phyloP scores from a whole-genome alignment of 768 basidiomycete genomes.

The Mrakia frigida region DNA sequence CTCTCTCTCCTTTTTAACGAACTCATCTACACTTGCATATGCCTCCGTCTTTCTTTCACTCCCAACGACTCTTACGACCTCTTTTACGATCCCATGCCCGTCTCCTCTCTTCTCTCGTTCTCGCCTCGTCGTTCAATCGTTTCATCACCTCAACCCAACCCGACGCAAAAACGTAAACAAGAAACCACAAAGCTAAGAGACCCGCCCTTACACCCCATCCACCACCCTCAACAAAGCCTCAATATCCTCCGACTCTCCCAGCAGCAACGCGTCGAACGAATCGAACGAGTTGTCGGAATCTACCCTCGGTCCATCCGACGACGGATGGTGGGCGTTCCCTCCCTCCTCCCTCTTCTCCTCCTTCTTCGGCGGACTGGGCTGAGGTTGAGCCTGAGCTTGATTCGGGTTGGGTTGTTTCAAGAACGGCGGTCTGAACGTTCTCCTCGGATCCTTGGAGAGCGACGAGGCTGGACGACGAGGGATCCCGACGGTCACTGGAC shows the following conservation, averaged over 20 bases:
- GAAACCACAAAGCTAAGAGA: too few species aligned
- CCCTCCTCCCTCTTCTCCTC: not conserved
- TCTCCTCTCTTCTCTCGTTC: not conserved
- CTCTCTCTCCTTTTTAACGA: not conserved
- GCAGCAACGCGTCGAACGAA: conserved; percentile 16
- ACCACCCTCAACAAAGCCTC: conserved; percentile 5
- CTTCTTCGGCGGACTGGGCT: not conserved
- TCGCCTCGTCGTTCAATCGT: too few species aligned
- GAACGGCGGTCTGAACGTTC: not conserved
- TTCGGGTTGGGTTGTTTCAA: not conserved
- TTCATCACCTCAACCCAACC: too few species aligned
- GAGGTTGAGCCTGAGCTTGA: not conserved
- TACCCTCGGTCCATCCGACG: conserved; percentile 6
- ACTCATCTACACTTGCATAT: not conserved
- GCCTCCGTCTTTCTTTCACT: not conserved
- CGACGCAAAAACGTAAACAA: too few species aligned
- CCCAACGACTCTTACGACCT: not conserved
- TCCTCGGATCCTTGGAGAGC: not conserved
- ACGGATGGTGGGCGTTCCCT: not conserved
- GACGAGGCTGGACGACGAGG: not conserved
- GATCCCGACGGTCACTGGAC: not conserved
- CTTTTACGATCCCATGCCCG: not conserved
- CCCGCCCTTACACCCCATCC: not conserved
- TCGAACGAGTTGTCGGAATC: conserved; percentile 8
- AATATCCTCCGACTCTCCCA: not conserved